Conservation (phyloP, 169 alveolate genomes). For the Plasmodium malariae region DNA sequence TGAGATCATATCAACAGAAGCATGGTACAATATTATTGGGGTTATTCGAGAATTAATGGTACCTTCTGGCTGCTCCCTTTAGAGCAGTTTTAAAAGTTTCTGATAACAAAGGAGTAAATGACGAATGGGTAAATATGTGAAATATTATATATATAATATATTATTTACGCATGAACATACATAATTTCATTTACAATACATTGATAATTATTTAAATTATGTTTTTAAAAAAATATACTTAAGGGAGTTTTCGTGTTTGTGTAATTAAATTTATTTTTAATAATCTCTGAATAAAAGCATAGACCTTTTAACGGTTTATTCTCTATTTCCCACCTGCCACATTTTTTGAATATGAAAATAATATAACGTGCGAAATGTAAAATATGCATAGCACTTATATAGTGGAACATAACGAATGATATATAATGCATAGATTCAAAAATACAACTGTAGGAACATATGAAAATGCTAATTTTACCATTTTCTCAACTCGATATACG, state of each 20-base stretch:
- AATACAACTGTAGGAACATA: neutral
- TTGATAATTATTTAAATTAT: neutral
- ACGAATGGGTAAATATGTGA: neutral
- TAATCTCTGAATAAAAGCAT: slow-evolving; percentile 80
- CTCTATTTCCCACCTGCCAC: slow-evolving; percentile 82
- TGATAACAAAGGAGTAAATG: slow-evolving; percentile 9
- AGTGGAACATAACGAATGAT: neutral
- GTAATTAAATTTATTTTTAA: slow-evolving; percentile 53
- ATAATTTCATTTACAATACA: neutral
- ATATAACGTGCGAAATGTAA: neutral
- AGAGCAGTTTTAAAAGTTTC: slow-evolving; percentile 83
- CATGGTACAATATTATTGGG: no score
- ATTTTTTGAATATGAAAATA: neutral
- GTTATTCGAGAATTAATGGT: neutral
- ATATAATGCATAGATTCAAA: neutral
- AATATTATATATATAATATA: neutral
- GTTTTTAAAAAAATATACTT: slow-evolving; percentile 43
- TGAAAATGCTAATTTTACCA: slow-evolving; percentile 63
- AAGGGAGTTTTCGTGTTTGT: slow-evolving; percentile 77
- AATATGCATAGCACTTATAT: neutral
- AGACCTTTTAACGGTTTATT: slow-evolving; percentile 79
- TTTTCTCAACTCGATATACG: slow-evolving; percentile 76
- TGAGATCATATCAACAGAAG: no score
- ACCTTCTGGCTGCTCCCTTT: slow-evolving; percentile 84
- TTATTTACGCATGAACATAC: neutral